Evolutionary conservation across 495 filamentous ascomycete genomes (phyloP), one percentile per base, ranked within the genome.

Genomic region (Xylaria longipes): DNA sequence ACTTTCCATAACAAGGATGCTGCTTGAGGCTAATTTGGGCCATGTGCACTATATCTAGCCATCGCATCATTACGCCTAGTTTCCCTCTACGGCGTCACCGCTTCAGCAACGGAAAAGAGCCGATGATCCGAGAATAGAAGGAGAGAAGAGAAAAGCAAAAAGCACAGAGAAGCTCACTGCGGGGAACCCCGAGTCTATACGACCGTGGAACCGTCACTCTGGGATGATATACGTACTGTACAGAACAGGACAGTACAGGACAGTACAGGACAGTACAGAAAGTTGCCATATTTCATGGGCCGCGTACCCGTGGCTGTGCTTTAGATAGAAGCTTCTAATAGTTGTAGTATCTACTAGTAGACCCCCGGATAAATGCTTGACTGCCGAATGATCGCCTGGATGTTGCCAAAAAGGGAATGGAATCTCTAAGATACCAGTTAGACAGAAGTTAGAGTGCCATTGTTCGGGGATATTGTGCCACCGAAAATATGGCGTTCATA

Each of bases 21-120:
- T 66, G 63, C 45, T 50, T 52, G 63, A 37, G 6, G 33, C 62
- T 46, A 65, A 65, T 46, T 46, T 46, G 27, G 62, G 41, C 48
- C n/a, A 27, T 66, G 31, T n/a, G 65, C 11, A 54, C 29, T 31
- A 37, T 14, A 65, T 31, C 57, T 17, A 60, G 22, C n/a, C 58
- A 11, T 39, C 58, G 37, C 58, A 41, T 62, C 58, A 62, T 43
- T 29, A 63, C 11, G 60, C 35, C 22, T 29, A 43, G 60, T 25
- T 41, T 15, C 37, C 60, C 60, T 37, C 37, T 37, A 43, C 60
- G 37, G 35, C 60, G 37, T 43, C 60, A 63, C 60, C 60, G 60
- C 60, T 63, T 43, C 37, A 63, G 17, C 35, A 62, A 62, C 35
- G 58, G 60, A 43, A 63, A 15, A 43, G 37, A 43, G 60, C 60